Evolutionary conservation across 2,329 filamentous ascomycete genomes (phyloP).

Genomic region (Aspergillus oerlinghausenensis): DNA sequence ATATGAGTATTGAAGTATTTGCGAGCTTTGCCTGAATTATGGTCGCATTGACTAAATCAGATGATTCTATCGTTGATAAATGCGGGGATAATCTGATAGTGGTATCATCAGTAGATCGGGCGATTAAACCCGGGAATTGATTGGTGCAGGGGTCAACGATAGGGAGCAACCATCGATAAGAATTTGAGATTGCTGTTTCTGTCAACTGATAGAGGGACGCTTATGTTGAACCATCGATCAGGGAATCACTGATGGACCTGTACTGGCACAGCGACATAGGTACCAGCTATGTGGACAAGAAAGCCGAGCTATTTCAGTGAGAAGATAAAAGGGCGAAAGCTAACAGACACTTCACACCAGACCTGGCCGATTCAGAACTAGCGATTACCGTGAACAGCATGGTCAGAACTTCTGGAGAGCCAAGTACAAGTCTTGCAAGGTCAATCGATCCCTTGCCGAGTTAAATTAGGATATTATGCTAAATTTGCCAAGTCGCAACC

Average conservation of each 20-base stretch:
- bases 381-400: not conserved
- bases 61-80: conserved; percentile 1
- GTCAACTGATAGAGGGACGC: not conserved
- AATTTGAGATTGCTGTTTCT: not conserved
- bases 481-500: conserved; percentile 18
- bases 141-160: not conserved
- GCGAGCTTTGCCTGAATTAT: not conserved
- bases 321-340: not conserved
- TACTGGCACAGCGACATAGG: not conserved
- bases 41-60: not conserved
- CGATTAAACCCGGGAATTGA: not conserved
- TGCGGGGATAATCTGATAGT: conserved; percentile 16
- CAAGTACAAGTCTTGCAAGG: not conserved
- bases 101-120: not conserved
- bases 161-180: not conserved
- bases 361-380: not conserved
- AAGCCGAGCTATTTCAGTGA: not conserved
- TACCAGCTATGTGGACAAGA: not conserved
- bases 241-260: not conserved
- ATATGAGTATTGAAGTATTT: not conserved
- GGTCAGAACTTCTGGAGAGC: not conserved
- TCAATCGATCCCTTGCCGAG: conserved; percentile 10
- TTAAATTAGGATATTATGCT: conserved; percentile 33
- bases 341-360: not conserved
- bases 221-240: not conserved